Evolutionary conservation across 2,329 filamentous ascomycete species (phyloP).

Genomic region (Neopestalotiopsis clavispora): DNA sequence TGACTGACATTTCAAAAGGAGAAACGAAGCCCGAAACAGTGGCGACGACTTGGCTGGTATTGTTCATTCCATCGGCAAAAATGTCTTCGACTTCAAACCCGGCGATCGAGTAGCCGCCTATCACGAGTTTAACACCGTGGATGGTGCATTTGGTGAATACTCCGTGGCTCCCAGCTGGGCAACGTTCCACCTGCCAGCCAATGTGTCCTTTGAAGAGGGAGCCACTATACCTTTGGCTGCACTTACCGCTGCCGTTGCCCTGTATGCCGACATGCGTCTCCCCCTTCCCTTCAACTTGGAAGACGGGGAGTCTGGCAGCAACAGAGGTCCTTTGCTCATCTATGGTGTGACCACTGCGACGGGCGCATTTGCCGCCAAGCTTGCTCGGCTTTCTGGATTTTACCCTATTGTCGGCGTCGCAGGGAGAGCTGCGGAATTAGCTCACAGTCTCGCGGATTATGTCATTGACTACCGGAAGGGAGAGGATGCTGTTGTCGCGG

Average conservation of each 20-base stretch:
- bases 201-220: constrained; percentile 54
- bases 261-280: constrained; percentile 55
- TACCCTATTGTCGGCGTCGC: constrained; percentile 67
- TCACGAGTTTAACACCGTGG: constrained; percentile 50
- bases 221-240: constrained; percentile 49
- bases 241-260: constrained; percentile 58
- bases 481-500: constrained; percentile 51
- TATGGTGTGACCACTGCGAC: constrained; percentile 62
- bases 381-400: constrained; percentile 58
- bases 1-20: constrained; percentile 29
- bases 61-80: constrained; percentile 57
- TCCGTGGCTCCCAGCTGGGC: constrained; percentile 59
- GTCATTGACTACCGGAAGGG: constrained; percentile 66
- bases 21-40: constrained; percentile 39
- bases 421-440: constrained; percentile 54
- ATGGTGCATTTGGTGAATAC: constrained; percentile 66
- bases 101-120: constrained; percentile 31
- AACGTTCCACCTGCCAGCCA: constrained; percentile 58
- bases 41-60: constrained; percentile 62
- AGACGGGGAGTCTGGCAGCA: not conserved
- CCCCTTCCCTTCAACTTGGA: constrained; percentile 36
- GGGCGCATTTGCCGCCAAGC: constrained; percentile 62
- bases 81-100: constrained; percentile 60
- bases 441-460: constrained; percentile 55
- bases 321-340: constrained; percentile 44